Conservation (phyloP, 139 green algal species). For the Chlamydomonas urium region DNA sequence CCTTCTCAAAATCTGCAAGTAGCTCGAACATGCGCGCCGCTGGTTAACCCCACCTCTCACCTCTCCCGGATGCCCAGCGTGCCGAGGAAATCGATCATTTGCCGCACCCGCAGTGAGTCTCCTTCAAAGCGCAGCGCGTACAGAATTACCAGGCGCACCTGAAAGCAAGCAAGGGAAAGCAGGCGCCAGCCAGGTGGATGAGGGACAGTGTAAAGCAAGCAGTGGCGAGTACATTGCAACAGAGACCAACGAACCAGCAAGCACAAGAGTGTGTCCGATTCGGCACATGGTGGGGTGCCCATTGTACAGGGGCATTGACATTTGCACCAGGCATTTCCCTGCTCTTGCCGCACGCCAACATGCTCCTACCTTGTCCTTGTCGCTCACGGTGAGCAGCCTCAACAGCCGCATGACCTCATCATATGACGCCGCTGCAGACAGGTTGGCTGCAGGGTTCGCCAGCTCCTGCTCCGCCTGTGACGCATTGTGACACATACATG, state of each 20-base stretch:
- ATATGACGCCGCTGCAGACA: slow-evolving; percentile 33
- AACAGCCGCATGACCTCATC: slow-evolving; percentile 43
- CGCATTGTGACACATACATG: not conserved
- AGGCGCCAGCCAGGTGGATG: too few relatives aligned
- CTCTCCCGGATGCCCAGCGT: slow-evolving; percentile 26
- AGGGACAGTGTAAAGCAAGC: too few relatives aligned
- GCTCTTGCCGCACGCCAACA: not conserved
- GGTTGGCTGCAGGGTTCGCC: slow-evolving; percentile 49
- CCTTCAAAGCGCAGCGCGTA: slow-evolving; percentile 85
- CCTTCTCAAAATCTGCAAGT: too few relatives aligned
- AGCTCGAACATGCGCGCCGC: too few relatives aligned
- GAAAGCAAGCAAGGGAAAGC: too few relatives aligned
- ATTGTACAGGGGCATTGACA: too few relatives aligned
- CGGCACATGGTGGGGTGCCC: too few relatives aligned
- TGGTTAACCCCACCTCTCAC: not conserved
- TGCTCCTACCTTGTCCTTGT: slow-evolving; percentile 31
- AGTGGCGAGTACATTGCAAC: too few relatives aligned
- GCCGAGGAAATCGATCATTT: slow-evolving; percentile 39
- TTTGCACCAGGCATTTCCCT: too few relatives aligned
- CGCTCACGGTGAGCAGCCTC: slow-evolving; percentile 13
- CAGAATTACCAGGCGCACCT: slow-evolving; percentile 76
- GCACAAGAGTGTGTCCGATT: too few relatives aligned
- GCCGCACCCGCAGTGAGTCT: slow-evolving; percentile 41
- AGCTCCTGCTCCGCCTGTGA: slow-evolving; percentile 87
- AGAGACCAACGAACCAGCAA: too few relatives aligned